A percentile compares a stretch with the other conserved stretches of the same genome.
Conservation (phyloP, 2,329 filamentous ascomycete genomes). For the Nannizzia gypsea region DNA sequence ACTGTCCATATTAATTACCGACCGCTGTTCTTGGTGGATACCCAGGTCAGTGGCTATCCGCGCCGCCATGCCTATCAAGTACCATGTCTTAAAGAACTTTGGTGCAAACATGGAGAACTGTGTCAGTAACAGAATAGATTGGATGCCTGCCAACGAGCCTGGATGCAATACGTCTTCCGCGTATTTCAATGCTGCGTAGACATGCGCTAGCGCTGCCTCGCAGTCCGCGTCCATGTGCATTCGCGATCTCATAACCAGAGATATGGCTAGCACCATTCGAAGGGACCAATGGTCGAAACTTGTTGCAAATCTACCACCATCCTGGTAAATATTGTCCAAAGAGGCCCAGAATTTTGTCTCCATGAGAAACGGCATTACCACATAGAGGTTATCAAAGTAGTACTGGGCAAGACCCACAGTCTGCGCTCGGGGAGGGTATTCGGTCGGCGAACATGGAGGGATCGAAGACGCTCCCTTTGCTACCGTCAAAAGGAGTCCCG, state of each 20-base stretch:
- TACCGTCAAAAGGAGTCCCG: conserved; percentile 73
- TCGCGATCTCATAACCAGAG: conserved; percentile 61
- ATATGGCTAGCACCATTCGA: conserved; percentile 80
- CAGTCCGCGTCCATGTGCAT: conserved; percentile 52
- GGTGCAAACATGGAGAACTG: conserved; percentile 87
- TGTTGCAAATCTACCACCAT: conserved; percentile 50
- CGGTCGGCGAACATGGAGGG: conserved; percentile 51
- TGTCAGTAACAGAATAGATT: conserved; percentile 73
- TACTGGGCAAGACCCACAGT: conserved; percentile 63
- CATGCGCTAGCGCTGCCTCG: conserved; percentile 47
- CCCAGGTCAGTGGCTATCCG: conserved; percentile 81
- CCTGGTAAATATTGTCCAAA: conserved; percentile 69
- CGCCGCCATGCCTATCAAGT: conserved; percentile 79
- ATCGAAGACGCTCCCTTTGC: conserved; percentile 44
- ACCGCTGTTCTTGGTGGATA: conserved; percentile 79
- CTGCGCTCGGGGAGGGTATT: conserved; percentile 58
- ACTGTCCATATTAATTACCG: conserved; percentile 55
- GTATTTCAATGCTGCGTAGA: conserved; percentile 58
- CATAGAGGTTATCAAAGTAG: conserved; percentile 73
- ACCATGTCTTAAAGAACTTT: conserved; percentile 86
- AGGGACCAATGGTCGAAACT: conserved; percentile 71
- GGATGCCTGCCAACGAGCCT: conserved; percentile 73
- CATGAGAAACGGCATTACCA: conserved; percentile 69
- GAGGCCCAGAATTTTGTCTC: conserved; percentile 67
- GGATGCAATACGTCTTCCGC: conserved; percentile 76